phyloP scores from a whole-genome alignment of 768 basidiomycete genomes.

The Cyathus striatus region DNA sequence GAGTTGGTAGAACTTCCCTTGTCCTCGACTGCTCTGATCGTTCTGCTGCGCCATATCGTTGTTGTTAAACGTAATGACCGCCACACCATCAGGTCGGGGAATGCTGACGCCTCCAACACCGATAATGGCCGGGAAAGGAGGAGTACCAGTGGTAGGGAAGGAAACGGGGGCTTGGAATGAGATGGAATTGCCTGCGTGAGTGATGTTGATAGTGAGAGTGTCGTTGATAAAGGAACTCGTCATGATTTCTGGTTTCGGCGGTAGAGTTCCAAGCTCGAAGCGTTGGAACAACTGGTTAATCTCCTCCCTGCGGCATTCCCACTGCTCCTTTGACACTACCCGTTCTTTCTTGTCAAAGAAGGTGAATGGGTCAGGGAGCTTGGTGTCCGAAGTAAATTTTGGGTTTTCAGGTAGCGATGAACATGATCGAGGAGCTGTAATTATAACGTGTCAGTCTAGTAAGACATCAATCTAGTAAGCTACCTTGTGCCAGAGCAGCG shows the following conservation, averaged over 20 bases:
- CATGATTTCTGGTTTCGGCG: conserved; percentile 30
- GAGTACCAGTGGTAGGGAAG: conserved; percentile 24
- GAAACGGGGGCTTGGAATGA: background rate
- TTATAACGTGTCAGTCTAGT: no score
- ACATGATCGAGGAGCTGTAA: no score
- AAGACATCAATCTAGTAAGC: no score
- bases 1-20: conserved; percentile 53
- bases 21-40: conserved; percentile 38
- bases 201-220: background rate
- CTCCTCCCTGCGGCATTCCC: conserved; percentile 39
- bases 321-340: conserved; percentile 39
- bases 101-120: conserved; percentile 40
- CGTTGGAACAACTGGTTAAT: conserved; percentile 38
- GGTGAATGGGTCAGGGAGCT: conserved; percentile 52
- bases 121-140: conserved; percentile 49
- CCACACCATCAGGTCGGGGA: conserved; percentile 29
- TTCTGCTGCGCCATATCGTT: conserved; percentile 47
- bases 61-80: conserved; percentile 49
- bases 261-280: conserved; percentile 50
- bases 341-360: conserved; percentile 36
- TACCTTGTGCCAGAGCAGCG: no score
- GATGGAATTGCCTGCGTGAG: background rate
- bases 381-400: conserved; percentile 27
- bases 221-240: background rate
- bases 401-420: conserved; percentile 22